Evolutionary conservation across 108 stramenopile genomes (phyloP).

Genomic region (Fragilariopsis cylindrus): DNA sequence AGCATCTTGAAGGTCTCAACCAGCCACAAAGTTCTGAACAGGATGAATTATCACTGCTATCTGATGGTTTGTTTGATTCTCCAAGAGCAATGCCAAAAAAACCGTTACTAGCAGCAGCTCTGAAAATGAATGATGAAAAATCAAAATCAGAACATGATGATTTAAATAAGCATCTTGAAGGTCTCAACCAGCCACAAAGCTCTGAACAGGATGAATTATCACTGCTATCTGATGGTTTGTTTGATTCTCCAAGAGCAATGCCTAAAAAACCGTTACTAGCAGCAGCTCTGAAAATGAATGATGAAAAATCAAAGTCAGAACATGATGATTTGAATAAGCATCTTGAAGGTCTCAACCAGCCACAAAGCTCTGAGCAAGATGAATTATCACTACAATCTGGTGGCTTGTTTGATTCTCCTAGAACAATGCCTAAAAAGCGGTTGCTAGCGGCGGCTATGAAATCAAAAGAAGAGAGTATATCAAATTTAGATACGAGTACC

Average conservation of each 20-base stretch:
- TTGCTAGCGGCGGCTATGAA: not conserved
- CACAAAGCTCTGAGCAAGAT: not conserved
- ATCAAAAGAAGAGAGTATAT: not conserved
- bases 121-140: not conserved
- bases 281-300: not conserved
- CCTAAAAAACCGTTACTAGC: not conserved
- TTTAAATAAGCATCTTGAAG: not conserved
- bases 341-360: slow-evolving; percentile 3
- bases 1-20: slow-evolving; percentile 1
- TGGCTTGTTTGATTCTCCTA: slow-evolving; percentile 3
- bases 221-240: not conserved
- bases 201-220: not conserved
- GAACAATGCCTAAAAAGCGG: not conserved
- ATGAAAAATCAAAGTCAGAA: not conserved
- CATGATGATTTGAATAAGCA: not conserved
- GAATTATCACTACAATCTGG: not conserved
- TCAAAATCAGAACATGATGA: not conserved
- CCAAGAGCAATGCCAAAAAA: not conserved
- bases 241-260: not conserved
- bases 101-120: not conserved
- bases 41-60: not conserved
- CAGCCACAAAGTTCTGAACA: not conserved
- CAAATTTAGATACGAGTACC: not conserved
- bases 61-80: slow-evolving; percentile 1
- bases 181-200: not conserved